Percentiles rank a stretch among this genome's conserved stretches.
Evolutionary conservation across 2,329 filamentous ascomycete genomes (phyloP).

Genomic region (Fusarium gaditjirri): DNA sequence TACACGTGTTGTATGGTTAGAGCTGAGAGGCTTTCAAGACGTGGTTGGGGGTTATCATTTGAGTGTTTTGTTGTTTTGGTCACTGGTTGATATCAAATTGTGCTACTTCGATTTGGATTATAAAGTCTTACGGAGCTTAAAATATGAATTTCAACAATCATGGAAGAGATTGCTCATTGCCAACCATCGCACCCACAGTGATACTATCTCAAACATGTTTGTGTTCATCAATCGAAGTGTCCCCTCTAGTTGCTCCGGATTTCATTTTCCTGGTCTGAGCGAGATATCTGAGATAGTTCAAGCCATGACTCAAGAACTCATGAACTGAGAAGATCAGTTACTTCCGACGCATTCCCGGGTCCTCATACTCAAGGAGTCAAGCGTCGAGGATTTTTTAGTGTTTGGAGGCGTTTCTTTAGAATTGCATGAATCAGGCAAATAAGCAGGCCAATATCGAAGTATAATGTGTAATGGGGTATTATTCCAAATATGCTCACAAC

Average conservation of each 20-base stretch:
- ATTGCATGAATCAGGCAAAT: not conserved
- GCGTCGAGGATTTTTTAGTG: not conserved
- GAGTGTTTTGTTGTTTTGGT: not conserved
- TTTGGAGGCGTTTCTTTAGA: not conserved
- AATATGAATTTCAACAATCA: not conserved
- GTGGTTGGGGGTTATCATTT: not conserved
- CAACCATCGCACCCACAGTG: not conserved
- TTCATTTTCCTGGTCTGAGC: not conserved
- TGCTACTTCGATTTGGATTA: not conserved
- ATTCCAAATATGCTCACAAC: constrained; percentile 45
- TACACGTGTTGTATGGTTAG: not conserved
- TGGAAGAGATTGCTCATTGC: not conserved
- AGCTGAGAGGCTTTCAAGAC: not conserved
- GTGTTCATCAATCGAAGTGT: not conserved
- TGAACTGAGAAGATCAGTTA: not conserved
- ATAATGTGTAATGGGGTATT: constrained; percentile 43
- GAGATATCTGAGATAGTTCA: not conserved
- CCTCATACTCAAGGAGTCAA: not conserved
- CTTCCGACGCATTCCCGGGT: not conserved
- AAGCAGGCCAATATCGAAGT: not conserved
- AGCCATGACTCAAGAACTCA: not conserved
- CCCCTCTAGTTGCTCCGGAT: not conserved
- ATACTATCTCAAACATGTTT: not conserved
- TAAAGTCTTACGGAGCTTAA: not conserved
- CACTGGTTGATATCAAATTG: not conserved